Evolutionary conservation across 345 rosid genomes (phyloP), one percentile per base, ranked within the genome.

Genomic region (Boechera divaricarpa): DNA sequence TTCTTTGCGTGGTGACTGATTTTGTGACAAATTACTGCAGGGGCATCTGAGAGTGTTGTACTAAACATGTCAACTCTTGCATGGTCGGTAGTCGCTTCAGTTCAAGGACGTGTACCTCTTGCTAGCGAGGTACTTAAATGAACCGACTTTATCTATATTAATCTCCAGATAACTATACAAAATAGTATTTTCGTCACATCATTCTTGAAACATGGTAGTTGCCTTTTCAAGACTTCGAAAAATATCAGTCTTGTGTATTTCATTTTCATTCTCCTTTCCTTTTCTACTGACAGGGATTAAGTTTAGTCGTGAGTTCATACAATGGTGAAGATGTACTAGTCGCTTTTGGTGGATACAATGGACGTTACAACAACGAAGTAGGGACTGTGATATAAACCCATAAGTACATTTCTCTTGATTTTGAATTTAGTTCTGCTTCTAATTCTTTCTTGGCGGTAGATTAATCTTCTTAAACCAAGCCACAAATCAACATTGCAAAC

Each of bases 281-380:
- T 79, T 61, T 76, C 54, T 63, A 55, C 64, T 55, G 70, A 62
- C 83, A 90, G 99, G 99, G 99, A 48, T 83, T 93, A 82, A 96
- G 92, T 88, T 85, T 96, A 85, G 95, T 84, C 29, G 90, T 93
- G 31, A 88, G 95, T 78, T 86, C 97, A 69, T 84, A 80, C 61
- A 83, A 68, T 67, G 97, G 97, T 31, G 97, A 93, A 82, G 97
- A 96, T 85, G 82, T 93, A 61, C 84, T 93, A n/a, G 81, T 93
- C 67, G 85, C 97, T 57, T 96, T 93, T 82, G 99, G 99, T 72
- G 99, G 98, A 75, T 96, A 96, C 75, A 89, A 96, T 81, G 99
- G 99, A 26, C 99, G 82, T 65, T 96, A 90, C 78, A 96, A 86
- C 88, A 93, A 79, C 71, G 98, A 91, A 90, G 99, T 96, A 82